A percentile compares a stretch with the other conserved stretches of the same genome.
Conservation (phyloP, 2,329 filamentous ascomycete species). For the Colletotrichum shisoi region DNA sequence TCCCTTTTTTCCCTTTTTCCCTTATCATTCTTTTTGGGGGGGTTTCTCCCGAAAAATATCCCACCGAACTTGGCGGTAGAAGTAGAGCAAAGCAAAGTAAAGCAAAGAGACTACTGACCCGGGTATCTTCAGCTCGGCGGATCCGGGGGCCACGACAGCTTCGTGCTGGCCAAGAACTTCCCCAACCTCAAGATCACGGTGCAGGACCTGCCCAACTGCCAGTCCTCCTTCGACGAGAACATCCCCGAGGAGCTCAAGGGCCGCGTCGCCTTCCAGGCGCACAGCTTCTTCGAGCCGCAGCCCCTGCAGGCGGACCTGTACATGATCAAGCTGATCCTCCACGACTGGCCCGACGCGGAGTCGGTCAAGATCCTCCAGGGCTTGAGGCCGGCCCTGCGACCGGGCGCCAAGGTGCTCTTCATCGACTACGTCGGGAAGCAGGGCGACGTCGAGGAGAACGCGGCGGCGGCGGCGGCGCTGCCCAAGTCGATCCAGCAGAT, state of each 20-base stretch:
- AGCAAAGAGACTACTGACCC: conserved; percentile 29
- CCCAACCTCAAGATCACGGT: conserved; percentile 54
- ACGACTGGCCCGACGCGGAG: conserved; percentile 63
- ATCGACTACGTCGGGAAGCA: conserved; percentile 52
- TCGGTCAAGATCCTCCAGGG: conserved; percentile 52
- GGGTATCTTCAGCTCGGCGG: conserved; percentile 50
- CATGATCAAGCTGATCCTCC: conserved; percentile 62
- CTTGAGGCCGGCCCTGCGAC: conserved; percentile 55
- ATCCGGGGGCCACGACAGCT: conserved; percentile 53
- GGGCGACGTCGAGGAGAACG: conserved; percentile 41
- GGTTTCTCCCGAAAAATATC: too few species aligned
- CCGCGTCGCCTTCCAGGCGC: conserved; percentile 50
- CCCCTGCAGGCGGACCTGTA: conserved; percentile 57
- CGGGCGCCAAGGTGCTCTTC: conserved; percentile 52
- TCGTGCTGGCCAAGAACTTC: conserved; percentile 53
- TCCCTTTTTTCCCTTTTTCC: too few species aligned
- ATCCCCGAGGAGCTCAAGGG: conserved; percentile 47
- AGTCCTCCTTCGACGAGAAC: conserved; percentile 49
- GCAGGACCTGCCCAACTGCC: conserved; percentile 54
- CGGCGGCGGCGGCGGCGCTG: conserved; percentile 41
- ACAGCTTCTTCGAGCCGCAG: conserved; percentile 53
- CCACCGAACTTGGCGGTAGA: too few species aligned
- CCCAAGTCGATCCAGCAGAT: conserved; percentile 51
- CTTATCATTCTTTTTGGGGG: too few species aligned
- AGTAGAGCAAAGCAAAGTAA: too few species aligned